Base-by-base conservation (phyloP, 768 basidiomycete genomes). In the Suillus luteus region DNA sequence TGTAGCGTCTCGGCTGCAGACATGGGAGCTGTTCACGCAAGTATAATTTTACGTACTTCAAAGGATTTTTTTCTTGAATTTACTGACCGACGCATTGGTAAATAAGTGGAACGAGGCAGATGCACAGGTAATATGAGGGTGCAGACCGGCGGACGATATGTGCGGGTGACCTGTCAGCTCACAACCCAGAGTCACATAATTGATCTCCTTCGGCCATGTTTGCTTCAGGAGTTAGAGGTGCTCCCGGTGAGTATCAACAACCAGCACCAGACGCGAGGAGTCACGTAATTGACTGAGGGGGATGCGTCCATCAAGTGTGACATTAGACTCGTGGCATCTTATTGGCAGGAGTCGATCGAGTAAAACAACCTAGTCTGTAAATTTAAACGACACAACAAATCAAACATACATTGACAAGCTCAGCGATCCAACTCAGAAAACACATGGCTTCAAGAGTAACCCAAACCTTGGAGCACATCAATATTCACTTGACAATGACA, bases 401-500 rank as follows among this genome's bases (percentile, higher is more conserved):
- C 57, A 41, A 58, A 19, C 24, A 12, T 17, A 8, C 17, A 31
- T 19, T 17, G 24, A 3, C 17, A 12, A 41, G 24, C 24, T 41
- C 10, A 27, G 38, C 55, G 14, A 15, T 55, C n/a, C 8, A 37
- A 15, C 38, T 15, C 4, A 57, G 35, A 38, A 40, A 38, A 19
- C 6, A 22, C 4, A 37, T 14, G n/a, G 38, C 24, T 15, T 24
- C 52, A n/a, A 57, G 22, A 41, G 40, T 3, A 58, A 41, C 2
- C 40, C 40, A 19, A 41, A 58, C 40, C 57, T 41, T 58, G 40
- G 17, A 41, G 24, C 5, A 41, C 40, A 11, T 58, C 38, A 41
- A 27, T 17, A 27, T 58, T 58, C 11, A 58, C 40, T 58, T 58
- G 40, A 58, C 19, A 58, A 27, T 41, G 24, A 5, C 37, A 57